These are phyloP conservation scores for Meyerozyma guilliermondii DNA, from an alignment of 1,139 yeast species.

Conservation along the genomic window DNA sequence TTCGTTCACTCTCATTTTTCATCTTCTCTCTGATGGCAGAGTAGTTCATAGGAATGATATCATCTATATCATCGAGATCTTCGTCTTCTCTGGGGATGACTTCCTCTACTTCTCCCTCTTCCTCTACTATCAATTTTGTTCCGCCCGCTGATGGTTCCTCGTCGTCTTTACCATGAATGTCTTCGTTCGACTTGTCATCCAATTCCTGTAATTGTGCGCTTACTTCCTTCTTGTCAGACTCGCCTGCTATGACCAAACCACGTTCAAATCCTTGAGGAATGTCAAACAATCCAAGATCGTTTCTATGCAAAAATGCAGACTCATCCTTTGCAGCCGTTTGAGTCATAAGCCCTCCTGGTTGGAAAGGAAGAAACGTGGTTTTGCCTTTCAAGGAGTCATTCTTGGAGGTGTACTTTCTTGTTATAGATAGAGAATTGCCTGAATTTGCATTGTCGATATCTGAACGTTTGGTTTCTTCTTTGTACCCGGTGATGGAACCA, in stretches of 20 bases:
- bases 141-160: conserved; percentile 4
- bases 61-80: conserved; percentile 54
- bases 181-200: conserved; percentile 9
- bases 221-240: conserved; percentile 7
- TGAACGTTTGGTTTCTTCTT: conserved; percentile 53
- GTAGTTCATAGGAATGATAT: conserved; percentile 65
- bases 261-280: conserved; percentile 78
- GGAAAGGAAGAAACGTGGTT: conserved; percentile 78
- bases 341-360: conserved; percentile 80
- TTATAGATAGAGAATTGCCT: conserved; percentile 67
- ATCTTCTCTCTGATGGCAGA: conserved; percentile 19
- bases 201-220: conserved; percentile 9
- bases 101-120: conserved; percentile 14
- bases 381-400: conserved; percentile 64
- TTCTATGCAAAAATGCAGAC: conserved; percentile 54
- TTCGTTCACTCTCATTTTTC: conserved; percentile 27
- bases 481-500: conserved; percentile 60
- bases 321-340: conserved; percentile 24
- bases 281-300: conserved; percentile 71
- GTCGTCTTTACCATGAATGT: conserved; percentile 2
- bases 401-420: conserved; percentile 61
- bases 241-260: conserved; percentile 44
- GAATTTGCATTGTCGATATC: conserved; percentile 53
- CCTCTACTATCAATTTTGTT: conserved; percentile 3
- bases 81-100: conserved; percentile 19